Base-by-base conservation (phyloP, 2,329 filamentous ascomycete species). In the Ceratocystis alfenasii region DNA sequence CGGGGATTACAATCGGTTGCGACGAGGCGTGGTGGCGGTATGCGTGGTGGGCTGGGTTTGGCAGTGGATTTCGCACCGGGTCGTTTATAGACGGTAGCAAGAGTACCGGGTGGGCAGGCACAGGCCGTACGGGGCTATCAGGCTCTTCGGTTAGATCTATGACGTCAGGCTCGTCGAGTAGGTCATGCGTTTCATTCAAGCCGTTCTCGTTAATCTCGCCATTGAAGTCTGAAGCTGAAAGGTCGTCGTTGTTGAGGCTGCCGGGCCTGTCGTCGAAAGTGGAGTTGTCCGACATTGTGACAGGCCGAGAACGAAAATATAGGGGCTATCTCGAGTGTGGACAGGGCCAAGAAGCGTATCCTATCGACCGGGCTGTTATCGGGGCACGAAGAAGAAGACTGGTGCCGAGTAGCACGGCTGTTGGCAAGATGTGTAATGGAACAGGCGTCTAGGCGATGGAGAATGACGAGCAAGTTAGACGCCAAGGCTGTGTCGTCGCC, bases 91-190 rank as follows among this genome's bases (percentile, higher is more conserved):
- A 65, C 6, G 65, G 63, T 30, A 48, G 28, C 50, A 62, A 22
- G 59, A 48, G 46, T 2, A 55, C 17, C 22, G 20, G 48, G 17
- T 33, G 48, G 22, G 55, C 15, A 33, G 33, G 41, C 1, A 44
- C 8, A 7, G 62, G 65, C 10, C 63, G n/a, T 33, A 60, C 53
- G 5, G 79, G 78, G 20, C 78, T 80, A 70, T 81, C 79, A 0
- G 79, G 78, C 69, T 81, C 80, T 8, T 74, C 75, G 0, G 80
- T 82, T 61, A 83, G 72, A 66, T 82, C 80, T 55, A 82, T 82
- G 15, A 81, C 72, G 20, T 74, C 69, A 5, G 53, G 53, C 4
- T 30, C 28, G 73, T 64, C 53, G 33, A 63, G 65, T 25, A 57
- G 60, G 60, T 57, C 41, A 66, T 36, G 65, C 57, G n/a, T 63